Evolutionary conservation across 2,329 filamentous ascomycete genomes (phyloP), one percentile per base, ranked within the genome.

Genomic region (Aspergillus awamori): DNA sequence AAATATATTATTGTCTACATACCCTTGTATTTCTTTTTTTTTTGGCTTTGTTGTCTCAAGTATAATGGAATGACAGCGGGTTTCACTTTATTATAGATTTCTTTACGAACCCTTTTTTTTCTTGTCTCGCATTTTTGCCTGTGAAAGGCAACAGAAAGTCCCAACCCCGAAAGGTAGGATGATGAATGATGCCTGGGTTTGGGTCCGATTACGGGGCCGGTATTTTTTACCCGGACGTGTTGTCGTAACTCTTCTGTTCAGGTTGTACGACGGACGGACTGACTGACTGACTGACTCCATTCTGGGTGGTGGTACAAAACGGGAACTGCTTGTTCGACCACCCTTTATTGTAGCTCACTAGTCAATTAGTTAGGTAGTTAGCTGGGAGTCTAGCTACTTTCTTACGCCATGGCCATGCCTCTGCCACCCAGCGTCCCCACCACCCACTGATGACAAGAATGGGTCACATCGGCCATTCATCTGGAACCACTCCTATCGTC

Each of bases 381-480:
- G 47, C 24, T 49, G 26, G 33, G 33, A 36, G 33, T 36, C 33
- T 36, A 36, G 33, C 38, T 39, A 54, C 52, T 56, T 57, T 52
- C 47, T 51, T 63, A 60, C 39, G 60, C 57, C 61, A 60, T 63
- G 53, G 48, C 61, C 61, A 63, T 62, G 60, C 53, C 57, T 60
- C 58, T 57, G 45, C 60, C 47, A 56, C 53, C 52, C 22, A 30
- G 53, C 20, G 57, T 53, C 61, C 60, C 58, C 61, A 63, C 61
- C 26, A 53, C 26, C 33, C 13, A 60, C 48, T 55, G 39, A 24
- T 41, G 61, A 63, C 61, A 61, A 58, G 58, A 63, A 63, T 55
- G 53, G 53, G 53, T 55, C 53, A 45, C 41, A 45, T 45, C 41
- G 17, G 8, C 41, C 41, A 22, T 45, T 45, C 41, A 45, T 55